A percentile compares a stretch with the other conserved stretches of the same genome.
These are phyloP conservation scores for Hibiscus syriacus DNA, from an alignment of 345 rosid species.

Conservation along the genomic window DNA sequence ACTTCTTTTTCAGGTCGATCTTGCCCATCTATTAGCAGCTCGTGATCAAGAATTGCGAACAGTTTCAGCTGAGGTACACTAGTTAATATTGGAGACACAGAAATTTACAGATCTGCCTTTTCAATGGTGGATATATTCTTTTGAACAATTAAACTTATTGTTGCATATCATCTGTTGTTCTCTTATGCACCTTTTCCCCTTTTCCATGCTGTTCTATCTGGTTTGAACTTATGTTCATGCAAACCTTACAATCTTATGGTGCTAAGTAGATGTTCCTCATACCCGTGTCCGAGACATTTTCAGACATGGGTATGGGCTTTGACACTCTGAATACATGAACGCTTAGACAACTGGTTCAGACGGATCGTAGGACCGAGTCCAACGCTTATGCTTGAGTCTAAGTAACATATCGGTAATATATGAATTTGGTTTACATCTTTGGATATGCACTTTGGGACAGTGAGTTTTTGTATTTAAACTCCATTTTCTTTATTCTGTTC, in stretches of 20 bases:
- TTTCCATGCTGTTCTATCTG: too few species aligned
- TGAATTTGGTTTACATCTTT: background rate
- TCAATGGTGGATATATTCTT: background rate
- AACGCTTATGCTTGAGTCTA: background rate
- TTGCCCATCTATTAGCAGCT: conserved; percentile 85
- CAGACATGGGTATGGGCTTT: background rate
- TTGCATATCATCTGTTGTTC: too few species aligned
- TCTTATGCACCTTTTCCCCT: too few species aligned
- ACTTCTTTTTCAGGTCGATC: conserved; percentile 62
- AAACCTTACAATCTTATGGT: background rate
- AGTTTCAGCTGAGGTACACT: conserved; percentile 75
- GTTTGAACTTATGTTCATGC: too few species aligned
- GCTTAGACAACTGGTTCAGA: too few species aligned
- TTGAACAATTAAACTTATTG: too few species aligned
- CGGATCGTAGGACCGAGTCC: too few species aligned
- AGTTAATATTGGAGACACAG: background rate
- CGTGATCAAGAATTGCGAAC: conserved; percentile 93
- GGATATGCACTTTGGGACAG: background rate
- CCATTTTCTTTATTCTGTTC: background rate
- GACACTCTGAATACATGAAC: background rate
- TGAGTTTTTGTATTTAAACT: background rate
- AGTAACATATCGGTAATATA: background rate
- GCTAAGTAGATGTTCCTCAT: background rate
- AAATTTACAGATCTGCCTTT: background rate
- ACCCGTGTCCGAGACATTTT: background rate